Evolutionary conservation across 495 filamentous ascomycete genomes (phyloP).

Genomic region (Polyplosphaeria fusca): DNA sequence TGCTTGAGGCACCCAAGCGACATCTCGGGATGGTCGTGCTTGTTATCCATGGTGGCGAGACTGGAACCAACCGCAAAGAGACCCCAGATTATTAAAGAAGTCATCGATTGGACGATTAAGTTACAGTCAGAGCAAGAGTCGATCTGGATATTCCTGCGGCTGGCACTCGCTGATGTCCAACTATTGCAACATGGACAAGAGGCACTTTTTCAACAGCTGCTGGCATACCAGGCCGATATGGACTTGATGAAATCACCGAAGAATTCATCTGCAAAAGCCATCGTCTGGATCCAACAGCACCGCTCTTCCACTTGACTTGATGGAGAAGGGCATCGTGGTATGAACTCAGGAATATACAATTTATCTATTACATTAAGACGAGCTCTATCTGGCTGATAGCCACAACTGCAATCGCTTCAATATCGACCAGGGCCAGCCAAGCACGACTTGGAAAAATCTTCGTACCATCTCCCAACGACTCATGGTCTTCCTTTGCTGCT

Average conservation of each 20-base stretch:
- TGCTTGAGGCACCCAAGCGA: constrained; percentile 67
- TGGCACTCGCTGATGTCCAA: neutral
- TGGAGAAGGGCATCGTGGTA: too few relatives aligned
- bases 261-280: neutral
- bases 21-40: constrained; percentile 73
- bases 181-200: constrained; percentile 7
- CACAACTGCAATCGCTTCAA: too few relatives aligned
- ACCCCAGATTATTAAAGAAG: constrained; percentile 31
- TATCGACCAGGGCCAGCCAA: too few relatives aligned
- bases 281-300: neutral
- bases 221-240: neutral
- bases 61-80: constrained; percentile 12
- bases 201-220: neutral
- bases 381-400: too few relatives aligned
- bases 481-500: too few relatives aligned
- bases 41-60: constrained; percentile 51
- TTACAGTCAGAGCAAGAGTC: constrained; percentile 46
- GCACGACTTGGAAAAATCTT: too few relatives aligned
- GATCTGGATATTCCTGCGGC: constrained; percentile 21
- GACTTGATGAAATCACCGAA: neutral
- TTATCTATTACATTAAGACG: too few relatives aligned
- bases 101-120: constrained; percentile 44
- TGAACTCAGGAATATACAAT: too few relatives aligned
- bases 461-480: too few relatives aligned
- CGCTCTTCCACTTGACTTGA: too few relatives aligned